These are phyloP conservation scores for Metschnikowia noctiluminum DNA, from an alignment of 805 yeast species.

Conservation along the genomic window DNA sequence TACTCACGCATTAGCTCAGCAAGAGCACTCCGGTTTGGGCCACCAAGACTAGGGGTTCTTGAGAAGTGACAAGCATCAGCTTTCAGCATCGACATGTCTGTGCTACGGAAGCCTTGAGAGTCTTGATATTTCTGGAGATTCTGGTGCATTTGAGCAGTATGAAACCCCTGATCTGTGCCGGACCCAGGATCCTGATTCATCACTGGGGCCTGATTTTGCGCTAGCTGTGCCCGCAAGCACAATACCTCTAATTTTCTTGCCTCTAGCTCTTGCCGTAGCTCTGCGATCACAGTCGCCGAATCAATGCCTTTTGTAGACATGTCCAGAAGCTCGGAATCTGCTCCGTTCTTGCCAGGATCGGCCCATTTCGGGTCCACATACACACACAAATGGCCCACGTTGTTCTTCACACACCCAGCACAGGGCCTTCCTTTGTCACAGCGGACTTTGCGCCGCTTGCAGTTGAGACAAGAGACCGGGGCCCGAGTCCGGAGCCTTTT, in stretches of 20 bases:
- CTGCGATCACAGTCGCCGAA: not conserved
- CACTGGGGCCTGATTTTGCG: not conserved
- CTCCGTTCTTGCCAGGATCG: conserved; percentile 9
- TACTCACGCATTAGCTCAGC: not conserved
- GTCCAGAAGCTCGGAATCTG: not conserved
- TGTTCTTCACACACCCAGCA: conserved; percentile 39
- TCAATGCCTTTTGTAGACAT: not conserved
- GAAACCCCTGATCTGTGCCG: no score
- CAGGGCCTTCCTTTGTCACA: conserved; percentile 44
- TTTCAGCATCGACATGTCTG: no score
- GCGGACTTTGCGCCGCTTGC: conserved; percentile 41
- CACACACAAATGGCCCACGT: conserved; percentile 39
- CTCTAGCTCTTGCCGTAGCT: conserved; percentile 9
- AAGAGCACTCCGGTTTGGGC: no score
- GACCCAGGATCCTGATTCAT: no score
- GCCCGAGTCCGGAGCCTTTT: conserved; percentile 29
- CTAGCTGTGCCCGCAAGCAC: conserved; percentile 11
- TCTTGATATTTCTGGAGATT: no score
- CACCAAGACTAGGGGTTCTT: no score
- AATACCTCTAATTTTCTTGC: conserved; percentile 10
- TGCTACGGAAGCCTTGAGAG: no score
- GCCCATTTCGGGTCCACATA: conserved; percentile 42
- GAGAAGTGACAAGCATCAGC: no score
- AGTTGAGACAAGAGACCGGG: conserved; percentile 39
- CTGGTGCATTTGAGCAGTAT: no score